Evolutionary conservation across 257 asterid genomes (phyloP).

Genomic region (Ophiorrhiza pumila): DNA sequence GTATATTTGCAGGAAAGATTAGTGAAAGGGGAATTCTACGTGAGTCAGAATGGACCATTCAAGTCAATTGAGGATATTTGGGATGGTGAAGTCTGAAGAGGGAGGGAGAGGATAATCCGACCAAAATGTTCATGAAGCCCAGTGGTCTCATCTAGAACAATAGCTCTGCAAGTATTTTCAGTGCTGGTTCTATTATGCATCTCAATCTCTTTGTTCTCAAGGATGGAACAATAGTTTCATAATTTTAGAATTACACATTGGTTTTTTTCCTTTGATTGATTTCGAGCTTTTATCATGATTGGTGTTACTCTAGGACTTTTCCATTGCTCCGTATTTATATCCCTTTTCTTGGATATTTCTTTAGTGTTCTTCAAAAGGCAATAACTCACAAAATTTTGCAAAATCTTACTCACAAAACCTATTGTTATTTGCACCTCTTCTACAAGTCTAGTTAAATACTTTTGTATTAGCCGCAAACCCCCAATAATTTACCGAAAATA

Average conservation of each 20-base stretch:
- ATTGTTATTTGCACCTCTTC: neutral
- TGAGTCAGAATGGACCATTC: constrained; percentile 53
- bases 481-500: no score
- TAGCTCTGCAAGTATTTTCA: no score
- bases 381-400: neutral
- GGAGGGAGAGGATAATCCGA: neutral
- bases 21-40: constrained; percentile 39
- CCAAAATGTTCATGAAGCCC: neutral
- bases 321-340: neutral
- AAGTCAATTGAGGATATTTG: constrained; percentile 64
- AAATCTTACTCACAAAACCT: neutral
- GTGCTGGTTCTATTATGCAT: no score
- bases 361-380: neutral
- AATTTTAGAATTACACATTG: no score
- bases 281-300: neutral
- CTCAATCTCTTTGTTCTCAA: no score
- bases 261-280: no score
- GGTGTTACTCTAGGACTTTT: neutral
- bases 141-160: neutral
- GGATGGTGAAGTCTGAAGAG: constrained; percentile 56
- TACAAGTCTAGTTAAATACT: no score
- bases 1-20: constrained; percentile 51
- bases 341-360: neutral
- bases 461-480: no score
- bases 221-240: no score